Evolutionary conservation across 495 filamentous ascomycete genomes (phyloP).

Genomic region (Neurospora hispaniola): DNA sequence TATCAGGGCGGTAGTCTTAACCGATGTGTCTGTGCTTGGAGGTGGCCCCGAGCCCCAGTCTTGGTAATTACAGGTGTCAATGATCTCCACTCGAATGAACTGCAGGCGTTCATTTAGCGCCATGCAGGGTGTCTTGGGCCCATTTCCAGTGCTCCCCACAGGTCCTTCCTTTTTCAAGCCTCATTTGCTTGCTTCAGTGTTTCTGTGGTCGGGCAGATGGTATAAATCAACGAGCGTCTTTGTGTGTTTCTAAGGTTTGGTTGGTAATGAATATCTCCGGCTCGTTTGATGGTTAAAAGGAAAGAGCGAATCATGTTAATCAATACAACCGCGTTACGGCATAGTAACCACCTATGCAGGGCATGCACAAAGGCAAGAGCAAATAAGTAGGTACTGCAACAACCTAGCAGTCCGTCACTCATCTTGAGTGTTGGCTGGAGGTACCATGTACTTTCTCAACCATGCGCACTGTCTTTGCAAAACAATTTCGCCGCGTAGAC

Average conservation of each 20-base stretch:
- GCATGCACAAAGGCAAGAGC: background rate
- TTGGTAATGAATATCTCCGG: background rate
- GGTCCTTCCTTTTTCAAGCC: background rate
- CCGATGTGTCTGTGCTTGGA: background rate
- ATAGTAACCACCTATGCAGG: background rate
- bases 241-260: background rate
- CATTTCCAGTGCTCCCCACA: background rate
- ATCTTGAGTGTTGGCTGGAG: too few species aligned
- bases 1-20: background rate
- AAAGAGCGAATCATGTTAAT: background rate
- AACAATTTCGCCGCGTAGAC: background rate
- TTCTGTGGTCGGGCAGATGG: background rate
- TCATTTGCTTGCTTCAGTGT: background rate
- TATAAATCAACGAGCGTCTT: background rate
- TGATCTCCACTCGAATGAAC: background rate
- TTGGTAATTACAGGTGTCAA: background rate
- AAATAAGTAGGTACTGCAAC: too few species aligned
- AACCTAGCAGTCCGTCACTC: too few species aligned
- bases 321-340: background rate
- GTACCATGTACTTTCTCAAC: background rate
- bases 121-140: background rate
- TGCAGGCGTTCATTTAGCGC: background rate
- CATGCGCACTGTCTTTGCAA: background rate
- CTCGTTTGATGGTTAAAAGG: background rate
- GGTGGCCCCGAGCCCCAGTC: background rate